Evolutionary conservation across 306 rosid genomes (phyloP), one percentile per base, ranked within the genome.

Genomic region (Ochetophila trinervis): DNA sequence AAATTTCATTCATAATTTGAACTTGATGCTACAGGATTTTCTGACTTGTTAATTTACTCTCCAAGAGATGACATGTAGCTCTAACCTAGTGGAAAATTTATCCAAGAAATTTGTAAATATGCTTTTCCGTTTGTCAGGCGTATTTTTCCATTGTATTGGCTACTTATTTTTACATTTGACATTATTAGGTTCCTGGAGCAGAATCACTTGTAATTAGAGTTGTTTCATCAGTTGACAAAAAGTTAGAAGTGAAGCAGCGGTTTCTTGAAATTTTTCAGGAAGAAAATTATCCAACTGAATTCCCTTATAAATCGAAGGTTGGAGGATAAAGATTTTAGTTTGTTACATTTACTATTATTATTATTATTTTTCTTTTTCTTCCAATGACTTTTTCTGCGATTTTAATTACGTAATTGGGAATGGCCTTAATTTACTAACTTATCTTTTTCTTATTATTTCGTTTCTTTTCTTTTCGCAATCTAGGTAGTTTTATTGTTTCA

Each of bases 281-380:
- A 78, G 99, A 94, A 50, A 90, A 94, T 78, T 90, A 94, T 80
- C 96, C 99, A 16, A 83, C 85, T 15, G 97, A 94, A 70, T 94
- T 94, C 66, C 99, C 97, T 20, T 94, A 94, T 63, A 94, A 90
- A 81, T 94, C 99, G 12, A 94, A 94, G 96, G 99, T 90, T 69
- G 27, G 65, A 57, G 53, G 67, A 65, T 42, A 66, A 37, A 17
- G 40, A n/a, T 50, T 42, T 23, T 48, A 20, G 45, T 48, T 50
- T 16, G 9, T 4, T 17, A 45, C 40, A 16, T 53, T n/a, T 66
- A 30, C 40, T n/a, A n/a, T n/a, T n/a, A n/a, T n/a, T n/a, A n/a
- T n/a, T n/a, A n/a, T n/a, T n/a, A n/a, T 59, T 52, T 57, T 6
- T 12, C 53, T 62, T 27, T 36, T 13, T 0, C 16, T 35, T 70